phyloP scores from a whole-genome alignment of 2,329 filamentous ascomycete genomes.

The Paecilomyces sp. region DNA sequence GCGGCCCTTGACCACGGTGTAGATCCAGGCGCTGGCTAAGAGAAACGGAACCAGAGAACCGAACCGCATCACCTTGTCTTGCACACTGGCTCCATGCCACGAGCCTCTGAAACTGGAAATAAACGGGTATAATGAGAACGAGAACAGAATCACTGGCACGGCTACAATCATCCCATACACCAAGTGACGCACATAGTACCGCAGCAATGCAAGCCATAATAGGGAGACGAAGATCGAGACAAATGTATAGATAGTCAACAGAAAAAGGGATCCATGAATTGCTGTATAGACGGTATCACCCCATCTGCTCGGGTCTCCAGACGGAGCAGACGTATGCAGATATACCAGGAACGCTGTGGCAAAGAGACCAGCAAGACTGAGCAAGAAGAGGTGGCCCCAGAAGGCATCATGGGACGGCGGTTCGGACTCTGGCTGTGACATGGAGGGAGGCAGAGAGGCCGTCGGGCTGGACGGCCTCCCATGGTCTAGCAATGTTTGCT shows the following conservation, averaged over 20 bases:
- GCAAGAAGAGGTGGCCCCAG: slow-evolving; percentile 84
- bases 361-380: slow-evolving; percentile 74
- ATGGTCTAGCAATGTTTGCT: slow-evolving; percentile 40
- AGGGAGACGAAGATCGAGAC: slow-evolving; percentile 84
- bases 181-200: slow-evolving; percentile 80
- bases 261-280: slow-evolving; percentile 76
- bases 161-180: slow-evolving; percentile 74
- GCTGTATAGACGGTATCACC: slow-evolving; percentile 94
- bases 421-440: slow-evolving; percentile 56
- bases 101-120: slow-evolving; percentile 78
- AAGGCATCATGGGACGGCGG: slow-evolving; percentile 80
- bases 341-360: slow-evolving; percentile 85
- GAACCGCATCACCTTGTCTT: slow-evolving; percentile 87
- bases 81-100: slow-evolving; percentile 67
- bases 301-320: slow-evolving; percentile 57
- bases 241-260: slow-evolving; percentile 84
- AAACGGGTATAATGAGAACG: slow-evolving; percentile 86
- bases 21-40: slow-evolving; percentile 71
- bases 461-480: slow-evolving; percentile 43
- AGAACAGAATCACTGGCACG: slow-evolving; percentile 77
- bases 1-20: slow-evolving; percentile 72
- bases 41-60: slow-evolving; percentile 68
- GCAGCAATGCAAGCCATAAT: slow-evolving; percentile 80
- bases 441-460: slow-evolving; percentile 48
- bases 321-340: slow-evolving; percentile 72